These are phyloP conservation scores for Candolleomyces aberdarensis DNA, from an alignment of 768 basidiomycete genomes.

Conservation along the genomic window DNA sequence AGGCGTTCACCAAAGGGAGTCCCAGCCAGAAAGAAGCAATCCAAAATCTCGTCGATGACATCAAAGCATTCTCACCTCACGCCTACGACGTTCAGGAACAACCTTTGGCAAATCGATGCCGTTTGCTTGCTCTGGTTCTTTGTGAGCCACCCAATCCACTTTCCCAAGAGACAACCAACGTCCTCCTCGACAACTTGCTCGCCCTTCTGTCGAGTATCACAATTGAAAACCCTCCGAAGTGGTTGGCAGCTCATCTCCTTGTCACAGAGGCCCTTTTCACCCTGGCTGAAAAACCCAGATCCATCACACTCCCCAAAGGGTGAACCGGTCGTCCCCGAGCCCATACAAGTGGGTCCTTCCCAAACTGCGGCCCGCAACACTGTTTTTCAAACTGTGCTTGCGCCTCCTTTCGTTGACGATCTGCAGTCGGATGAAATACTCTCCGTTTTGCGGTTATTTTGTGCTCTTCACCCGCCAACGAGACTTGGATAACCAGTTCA, in stretches of 20 bases:
- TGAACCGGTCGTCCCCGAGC: constrained; percentile 52
- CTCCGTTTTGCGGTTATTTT: constrained; percentile 79
- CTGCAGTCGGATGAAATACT: constrained; percentile 80
- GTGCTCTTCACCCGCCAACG: constrained; percentile 81
- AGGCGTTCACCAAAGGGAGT: constrained; percentile 69
- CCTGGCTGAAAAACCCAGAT: constrained; percentile 66
- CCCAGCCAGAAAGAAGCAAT: constrained; percentile 65
- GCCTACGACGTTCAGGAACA: constrained; percentile 73
- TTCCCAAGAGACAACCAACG: constrained; percentile 50
- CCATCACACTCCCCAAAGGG: constrained; percentile 67
- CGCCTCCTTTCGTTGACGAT: constrained; percentile 63
- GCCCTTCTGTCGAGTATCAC: constrained; percentile 58
- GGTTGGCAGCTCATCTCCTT: constrained; percentile 84
- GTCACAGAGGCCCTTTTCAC: constrained; percentile 86
- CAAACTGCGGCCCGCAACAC: constrained; percentile 59
- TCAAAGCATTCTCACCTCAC: constrained; percentile 62
- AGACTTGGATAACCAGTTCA: constrained; percentile 60
- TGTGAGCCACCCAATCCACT: constrained; percentile 64
- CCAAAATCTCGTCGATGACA: constrained; percentile 71
- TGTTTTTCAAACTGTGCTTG: constrained; percentile 73
- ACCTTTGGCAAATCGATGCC: constrained; percentile 76
- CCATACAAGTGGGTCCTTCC: constrained; percentile 55
- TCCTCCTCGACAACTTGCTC: constrained; percentile 65
- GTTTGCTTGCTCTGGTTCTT: constrained; percentile 80
- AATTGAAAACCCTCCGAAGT: constrained; percentile 68